Evolutionary conservation across 345 rosid genomes (phyloP).

Genomic region (Eutrema heterophyllum): DNA sequence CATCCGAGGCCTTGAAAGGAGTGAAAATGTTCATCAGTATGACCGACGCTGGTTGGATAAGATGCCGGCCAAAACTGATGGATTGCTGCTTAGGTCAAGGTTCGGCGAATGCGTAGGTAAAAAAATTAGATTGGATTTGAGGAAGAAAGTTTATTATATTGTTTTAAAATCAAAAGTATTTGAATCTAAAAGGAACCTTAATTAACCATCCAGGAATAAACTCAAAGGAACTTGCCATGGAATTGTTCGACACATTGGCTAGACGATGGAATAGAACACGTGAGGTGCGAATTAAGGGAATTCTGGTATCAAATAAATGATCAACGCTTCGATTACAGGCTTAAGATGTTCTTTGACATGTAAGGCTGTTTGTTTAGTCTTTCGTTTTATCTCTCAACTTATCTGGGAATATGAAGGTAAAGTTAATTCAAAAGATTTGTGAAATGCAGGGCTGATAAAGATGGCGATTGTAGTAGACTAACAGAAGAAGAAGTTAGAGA

Average conservation of each 20-base stretch:
- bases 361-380: constrained; percentile 11
- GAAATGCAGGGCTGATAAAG: constrained; percentile 58
- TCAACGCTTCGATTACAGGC: constrained; percentile 59
- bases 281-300: constrained; percentile 32
- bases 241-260: constrained; percentile 51
- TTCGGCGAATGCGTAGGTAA: constrained; percentile 11
- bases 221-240: constrained; percentile 53
- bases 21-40: too few species aligned
- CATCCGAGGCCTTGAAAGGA: too few species aligned
- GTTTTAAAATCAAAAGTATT: neutral
- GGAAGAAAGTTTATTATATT: too few species aligned
- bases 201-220: constrained; percentile 46
- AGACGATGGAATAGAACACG: constrained; percentile 35
- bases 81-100: neutral
- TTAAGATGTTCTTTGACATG: constrained; percentile 64
- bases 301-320: constrained; percentile 62
- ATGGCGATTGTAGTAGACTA: constrained; percentile 60
- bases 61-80: neutral
- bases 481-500: constrained; percentile 53
- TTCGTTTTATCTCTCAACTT: constrained; percentile 18
- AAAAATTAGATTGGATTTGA: too few species aligned
- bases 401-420: neutral
- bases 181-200: too few species aligned
- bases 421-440: neutral
- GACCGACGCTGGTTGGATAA: too few species aligned